A percentile compares a stretch with the other conserved stretches of the same genome.
Conservation (phyloP, 2,329 filamentous ascomycete species). For the Gnomoniopsis smithogilvyi region DNA sequence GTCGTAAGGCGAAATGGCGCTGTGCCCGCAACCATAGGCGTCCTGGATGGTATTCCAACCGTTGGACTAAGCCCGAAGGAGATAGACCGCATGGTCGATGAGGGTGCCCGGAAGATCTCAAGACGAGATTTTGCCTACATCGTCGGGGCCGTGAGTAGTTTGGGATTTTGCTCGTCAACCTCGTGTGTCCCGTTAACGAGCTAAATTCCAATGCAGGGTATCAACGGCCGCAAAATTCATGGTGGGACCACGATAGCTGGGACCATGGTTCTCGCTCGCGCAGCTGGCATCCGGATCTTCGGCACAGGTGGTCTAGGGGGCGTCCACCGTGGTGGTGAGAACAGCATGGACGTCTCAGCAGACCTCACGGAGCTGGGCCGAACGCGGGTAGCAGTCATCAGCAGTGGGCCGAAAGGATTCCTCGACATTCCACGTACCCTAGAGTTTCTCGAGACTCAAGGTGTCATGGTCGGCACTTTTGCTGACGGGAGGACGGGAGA, state of each 20-base stretch:
- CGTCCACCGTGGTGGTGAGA: slow-evolving; percentile 85
- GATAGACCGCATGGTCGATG: slow-evolving; percentile 68
- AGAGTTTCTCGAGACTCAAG: slow-evolving; percentile 70
- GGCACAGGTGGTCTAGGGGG: slow-evolving; percentile 93
- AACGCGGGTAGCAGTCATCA: slow-evolving; percentile 83
- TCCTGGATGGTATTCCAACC: slow-evolving; percentile 77
- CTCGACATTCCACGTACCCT: slow-evolving; percentile 87
- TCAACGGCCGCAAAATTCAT: slow-evolving; percentile 66
- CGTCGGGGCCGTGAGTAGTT: slow-evolving; percentile 64
- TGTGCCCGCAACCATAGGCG: slow-evolving; percentile 86
- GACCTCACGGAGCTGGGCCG: slow-evolving; percentile 92
- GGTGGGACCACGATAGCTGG: slow-evolving; percentile 92
- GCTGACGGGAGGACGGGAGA: slow-evolving; percentile 70
- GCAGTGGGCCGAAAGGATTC: slow-evolving; percentile 93
- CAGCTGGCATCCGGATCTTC: slow-evolving; percentile 88
- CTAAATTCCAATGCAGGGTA: slow-evolving; percentile 42
- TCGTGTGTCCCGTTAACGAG: neutral
- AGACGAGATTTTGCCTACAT: slow-evolving; percentile 82
- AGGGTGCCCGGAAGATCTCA: slow-evolving; percentile 77
- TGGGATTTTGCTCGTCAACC: neutral
- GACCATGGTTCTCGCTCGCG: slow-evolving; percentile 83
- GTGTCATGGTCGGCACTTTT: slow-evolving; percentile 84
- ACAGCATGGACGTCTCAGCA: slow-evolving; percentile 88
- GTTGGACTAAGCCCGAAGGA: slow-evolving; percentile 75
- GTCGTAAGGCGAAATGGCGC: slow-evolving; percentile 78